Evolutionary conservation across 1,139 yeast genomes (phyloP), one percentile per base, ranked within the genome.

Genomic region (Wickerhamomyces sp.): DNA sequence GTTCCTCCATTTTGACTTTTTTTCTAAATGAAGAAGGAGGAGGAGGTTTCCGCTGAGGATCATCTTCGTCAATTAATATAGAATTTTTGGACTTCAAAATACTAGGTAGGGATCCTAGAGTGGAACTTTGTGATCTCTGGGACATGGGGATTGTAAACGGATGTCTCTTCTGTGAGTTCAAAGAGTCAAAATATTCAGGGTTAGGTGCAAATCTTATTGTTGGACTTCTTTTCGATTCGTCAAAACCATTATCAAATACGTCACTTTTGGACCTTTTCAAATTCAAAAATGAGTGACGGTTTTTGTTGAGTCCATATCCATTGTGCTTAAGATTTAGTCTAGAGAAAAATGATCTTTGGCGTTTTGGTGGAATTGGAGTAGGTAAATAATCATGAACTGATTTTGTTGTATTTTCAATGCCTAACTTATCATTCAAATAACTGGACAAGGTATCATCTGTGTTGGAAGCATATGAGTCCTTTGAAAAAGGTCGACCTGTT

Each of bases 151-250:
- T 5, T n/a, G 33, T n/a, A 6, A 7, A 10, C 10, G 23, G 18
- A 10, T 15, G 27, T 37, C 31, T 30, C 11, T 9, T 15, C 7
- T 26, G 2, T 10, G 31, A 13, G 11, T 18, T 27, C 13, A 7
- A 11, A 27, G 40, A 33, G 9, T 36, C 26, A 13, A 36, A 29
- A 30, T 45, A 46, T 10, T 50, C 49, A 11, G 52, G 50, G 3
- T 45, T 42, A 2, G 47, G 46, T 8, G 53, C 53, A 45, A 51
- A 51, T 18, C 46, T 41, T 4, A 49, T 46, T 3, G 44, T 44
- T 29, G 10, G 31, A 33, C 37, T 32, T 14, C 34, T 27, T 27
- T 26, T 45, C 27, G 39, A 39, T 11, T 27, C 32, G 10, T 27
- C 36, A 27, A 10, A 27, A 15, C 14, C 27, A 10, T 35, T n/a